Evolutionary conservation across 2,329 filamentous ascomycete species (phyloP).

Genomic region (Nectriaceae sp.): DNA sequence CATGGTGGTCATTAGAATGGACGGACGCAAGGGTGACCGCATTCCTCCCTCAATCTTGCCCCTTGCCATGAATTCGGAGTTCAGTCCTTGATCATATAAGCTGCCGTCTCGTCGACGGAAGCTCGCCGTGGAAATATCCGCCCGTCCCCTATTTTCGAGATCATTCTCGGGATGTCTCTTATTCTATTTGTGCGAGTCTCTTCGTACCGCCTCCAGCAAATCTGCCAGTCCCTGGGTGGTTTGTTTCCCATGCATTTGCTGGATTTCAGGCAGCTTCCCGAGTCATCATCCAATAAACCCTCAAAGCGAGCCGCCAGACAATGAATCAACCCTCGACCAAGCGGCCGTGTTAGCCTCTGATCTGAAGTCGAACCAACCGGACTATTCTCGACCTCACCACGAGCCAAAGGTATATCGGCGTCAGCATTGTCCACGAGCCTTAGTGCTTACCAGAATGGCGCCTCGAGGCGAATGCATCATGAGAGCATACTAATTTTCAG

Average conservation of each 20-base stretch:
- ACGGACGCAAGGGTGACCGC: too few species aligned
- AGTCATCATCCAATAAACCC: not conserved
- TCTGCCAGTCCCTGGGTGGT: too few species aligned
- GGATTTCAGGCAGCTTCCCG: not conserved
- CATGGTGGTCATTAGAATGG: too few species aligned
- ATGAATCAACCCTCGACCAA: not conserved
- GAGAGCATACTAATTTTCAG: not conserved
- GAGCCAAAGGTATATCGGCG: not conserved
- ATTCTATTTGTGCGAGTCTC: not conserved
- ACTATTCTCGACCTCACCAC: not conserved
- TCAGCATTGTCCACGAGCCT: not conserved
- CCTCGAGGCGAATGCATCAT: not conserved
- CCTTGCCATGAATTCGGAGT: not conserved
- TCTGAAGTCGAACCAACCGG: too few species aligned
- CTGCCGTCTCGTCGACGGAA: constrained; percentile 1
- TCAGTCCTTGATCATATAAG: not conserved
- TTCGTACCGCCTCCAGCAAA: not conserved
- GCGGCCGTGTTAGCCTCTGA: not conserved
- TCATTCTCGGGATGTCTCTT: too few species aligned
- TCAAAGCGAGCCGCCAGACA: not conserved
- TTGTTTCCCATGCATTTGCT: not conserved
- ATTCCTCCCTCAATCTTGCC: not conserved
- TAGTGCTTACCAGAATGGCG: not conserved
- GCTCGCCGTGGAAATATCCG: not conserved
- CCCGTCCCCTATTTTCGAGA: too few species aligned